phyloP scores from a whole-genome alignment of 2,329 filamentous ascomycete species.

The Thielaviopsis populi region DNA sequence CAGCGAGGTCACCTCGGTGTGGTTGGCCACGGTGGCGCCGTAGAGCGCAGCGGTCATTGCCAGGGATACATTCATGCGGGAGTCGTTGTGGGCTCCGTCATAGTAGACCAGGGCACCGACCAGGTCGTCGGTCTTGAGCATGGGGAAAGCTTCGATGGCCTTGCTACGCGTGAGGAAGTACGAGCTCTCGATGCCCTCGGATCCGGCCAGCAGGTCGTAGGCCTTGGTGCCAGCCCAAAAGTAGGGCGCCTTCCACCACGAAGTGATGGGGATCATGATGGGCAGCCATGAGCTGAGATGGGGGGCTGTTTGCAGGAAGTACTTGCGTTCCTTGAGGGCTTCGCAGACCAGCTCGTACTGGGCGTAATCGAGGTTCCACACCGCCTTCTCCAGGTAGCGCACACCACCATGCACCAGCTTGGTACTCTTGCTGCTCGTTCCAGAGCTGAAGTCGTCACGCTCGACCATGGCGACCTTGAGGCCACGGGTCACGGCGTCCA shows the following conservation, averaged over 20 bases:
- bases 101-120: conserved; percentile 80
- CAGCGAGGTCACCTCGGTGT: conserved; percentile 64
- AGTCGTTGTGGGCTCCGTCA: conserved; percentile 84
- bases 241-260: conserved; percentile 65
- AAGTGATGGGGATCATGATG: conserved; percentile 60
- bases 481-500: conserved; percentile 57
- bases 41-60: conserved; percentile 83
- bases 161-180: conserved; percentile 81
- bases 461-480: conserved; percentile 58
- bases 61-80: conserved; percentile 78
- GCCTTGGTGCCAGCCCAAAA: conserved; percentile 66
- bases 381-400: conserved; percentile 58
- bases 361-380: conserved; percentile 60
- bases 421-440: conserved; percentile 61
- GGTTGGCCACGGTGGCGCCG: conserved; percentile 67
- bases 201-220: conserved; percentile 73
- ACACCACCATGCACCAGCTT: conserved; percentile 67
- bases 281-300: conserved; percentile 60
- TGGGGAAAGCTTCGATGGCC: conserved; percentile 73
- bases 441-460: conserved; percentile 57
- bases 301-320: conserved; percentile 59
- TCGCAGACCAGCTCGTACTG: conserved; percentile 59
- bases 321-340: conserved; percentile 58
- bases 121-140: conserved; percentile 66
- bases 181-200: conserved; percentile 75